phyloP scores from a whole-genome alignment of 352 stramenopile genomes.

The Phytophthora pinifolia region DNA sequence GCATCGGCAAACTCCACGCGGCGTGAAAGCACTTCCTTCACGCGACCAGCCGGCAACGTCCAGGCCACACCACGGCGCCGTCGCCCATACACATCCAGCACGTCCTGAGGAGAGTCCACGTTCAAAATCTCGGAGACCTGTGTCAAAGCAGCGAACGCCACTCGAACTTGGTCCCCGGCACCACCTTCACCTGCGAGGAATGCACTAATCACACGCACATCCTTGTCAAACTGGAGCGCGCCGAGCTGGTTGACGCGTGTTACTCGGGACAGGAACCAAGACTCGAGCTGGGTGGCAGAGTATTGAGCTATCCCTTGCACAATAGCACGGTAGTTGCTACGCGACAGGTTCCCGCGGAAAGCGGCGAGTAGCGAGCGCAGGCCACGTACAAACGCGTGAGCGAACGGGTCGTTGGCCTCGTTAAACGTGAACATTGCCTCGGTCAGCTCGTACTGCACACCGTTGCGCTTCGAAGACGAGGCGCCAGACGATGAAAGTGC shows the following conservation, averaged over 20 bases:
- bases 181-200: slow-evolving; percentile 57
- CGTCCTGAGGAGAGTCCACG: slow-evolving; percentile 71
- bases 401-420: slow-evolving; percentile 88
- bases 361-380: slow-evolving; percentile 53
- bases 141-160: slow-evolving; percentile 56
- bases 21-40: slow-evolving; percentile 75
- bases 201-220: slow-evolving; percentile 66
- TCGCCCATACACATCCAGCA: slow-evolving; percentile 75
- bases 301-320: slow-evolving; percentile 45
- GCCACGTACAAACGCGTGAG: slow-evolving; percentile 64
- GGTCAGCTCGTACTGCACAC: slow-evolving; percentile 79
- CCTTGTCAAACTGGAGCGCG: slow-evolving; percentile 86
- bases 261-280: slow-evolving; percentile 58
- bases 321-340: slow-evolving; percentile 56
- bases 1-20: slow-evolving; percentile 78
- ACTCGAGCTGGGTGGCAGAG: slow-evolving; percentile 57
- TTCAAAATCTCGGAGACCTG: slow-evolving; percentile 75
- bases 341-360: slow-evolving; percentile 59
- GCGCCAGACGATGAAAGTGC: slow-evolving; percentile 29
- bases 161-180: slow-evolving; percentile 50
- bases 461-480: slow-evolving; percentile 30
- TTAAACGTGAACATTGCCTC: slow-evolving; percentile 88
- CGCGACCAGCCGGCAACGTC: slow-evolving; percentile 60
- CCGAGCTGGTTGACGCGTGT: slow-evolving; percentile 80
- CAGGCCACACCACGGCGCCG: slow-evolving; percentile 65